A percentile compares a stretch with the other conserved stretches of the same genome.
These are phyloP conservation scores for Spathaspora passalidarum DNA, from an alignment of 805 yeast species.

Conservation along the genomic window DNA sequence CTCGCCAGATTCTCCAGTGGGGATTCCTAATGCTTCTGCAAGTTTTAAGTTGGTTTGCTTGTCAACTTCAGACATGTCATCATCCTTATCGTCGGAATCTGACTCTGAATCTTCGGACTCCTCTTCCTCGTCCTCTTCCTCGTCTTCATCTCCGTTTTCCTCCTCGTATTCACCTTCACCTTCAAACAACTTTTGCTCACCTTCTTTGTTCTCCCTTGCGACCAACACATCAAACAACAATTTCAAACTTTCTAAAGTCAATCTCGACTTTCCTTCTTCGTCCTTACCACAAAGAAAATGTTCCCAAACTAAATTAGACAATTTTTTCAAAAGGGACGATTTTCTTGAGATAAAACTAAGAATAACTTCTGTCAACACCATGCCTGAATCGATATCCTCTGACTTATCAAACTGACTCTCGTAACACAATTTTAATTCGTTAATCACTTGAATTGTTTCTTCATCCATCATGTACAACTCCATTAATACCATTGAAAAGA, in stretches of 20 bases:
- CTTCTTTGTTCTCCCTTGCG: conserved; percentile 76
- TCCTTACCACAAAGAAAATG: conserved; percentile 30
- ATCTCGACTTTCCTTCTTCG: conserved; percentile 21
- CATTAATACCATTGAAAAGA: conserved; percentile 71
- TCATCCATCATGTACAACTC: conserved; percentile 76
- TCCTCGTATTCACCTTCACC: conserved; percentile 41
- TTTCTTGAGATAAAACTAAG: conserved; percentile 44
- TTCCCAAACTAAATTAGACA: conserved; percentile 41
- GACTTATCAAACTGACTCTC: conserved; percentile 35
- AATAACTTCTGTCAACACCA: conserved; percentile 41
- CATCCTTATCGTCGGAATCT: conserved; percentile 12
- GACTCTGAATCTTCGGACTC: conserved; percentile 14
- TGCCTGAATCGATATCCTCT: conserved; percentile 28
- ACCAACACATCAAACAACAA: conserved; percentile 35
- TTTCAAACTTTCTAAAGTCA: conserved; percentile 31
- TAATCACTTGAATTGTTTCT: conserved; percentile 72
- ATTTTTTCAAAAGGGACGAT: conserved; percentile 33
- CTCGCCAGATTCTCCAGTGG: conserved; percentile 42
- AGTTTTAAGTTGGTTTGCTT: conserved; percentile 56
- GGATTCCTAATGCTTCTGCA: conserved; percentile 70
- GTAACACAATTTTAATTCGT: conserved; percentile 67
- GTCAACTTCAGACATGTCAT: conserved; percentile 23
- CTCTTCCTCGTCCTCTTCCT: conserved; percentile 17
- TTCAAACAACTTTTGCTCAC: conserved; percentile 74
- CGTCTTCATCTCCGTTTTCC: conserved; percentile 18